phyloP scores from a whole-genome alignment of 352 stramenopile species.

The Pythium monospermum region DNA sequence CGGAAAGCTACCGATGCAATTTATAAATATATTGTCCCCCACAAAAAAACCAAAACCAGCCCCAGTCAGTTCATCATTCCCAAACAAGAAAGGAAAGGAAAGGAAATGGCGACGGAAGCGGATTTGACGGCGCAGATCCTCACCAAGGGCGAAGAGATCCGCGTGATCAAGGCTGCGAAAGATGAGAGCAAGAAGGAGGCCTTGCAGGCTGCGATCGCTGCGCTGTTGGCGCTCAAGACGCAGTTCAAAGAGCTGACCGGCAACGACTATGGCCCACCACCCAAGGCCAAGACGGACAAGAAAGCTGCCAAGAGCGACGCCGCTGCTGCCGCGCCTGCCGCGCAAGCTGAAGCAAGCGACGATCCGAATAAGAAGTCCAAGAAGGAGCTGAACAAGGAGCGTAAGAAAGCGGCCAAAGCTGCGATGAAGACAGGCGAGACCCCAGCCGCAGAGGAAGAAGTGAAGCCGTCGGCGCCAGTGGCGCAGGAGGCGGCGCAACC shows the following conservation, averaged over 20 bases:
- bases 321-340: neutral
- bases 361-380: constrained; percentile 75
- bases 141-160: constrained; percentile 66
- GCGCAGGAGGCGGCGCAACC: too few species aligned
- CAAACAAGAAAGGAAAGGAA: too few species aligned
- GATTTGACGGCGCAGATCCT: constrained; percentile 56
- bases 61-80: too few species aligned
- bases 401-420: constrained; percentile 80
- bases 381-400: constrained; percentile 88
- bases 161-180: constrained; percentile 59
- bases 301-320: constrained; percentile 1
- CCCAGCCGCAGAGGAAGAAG: constrained; percentile 6
- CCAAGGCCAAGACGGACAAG: constrained; percentile 51
- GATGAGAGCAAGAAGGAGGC: constrained; percentile 40
- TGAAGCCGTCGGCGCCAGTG: constrained; percentile 1
- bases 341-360: constrained; percentile 13
- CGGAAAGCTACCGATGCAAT: too few species aligned
- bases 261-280: constrained; percentile 60
- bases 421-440: constrained; percentile 52
- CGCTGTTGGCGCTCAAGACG: constrained; percentile 65
- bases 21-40: too few species aligned
- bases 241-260: constrained; percentile 75
- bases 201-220: constrained; percentile 45
- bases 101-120: constrained; percentile 52
- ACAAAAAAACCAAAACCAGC: too few species aligned